Evolutionary conservation across 306 rosid genomes (phyloP).

Genomic region (Glycine latifolia): DNA sequence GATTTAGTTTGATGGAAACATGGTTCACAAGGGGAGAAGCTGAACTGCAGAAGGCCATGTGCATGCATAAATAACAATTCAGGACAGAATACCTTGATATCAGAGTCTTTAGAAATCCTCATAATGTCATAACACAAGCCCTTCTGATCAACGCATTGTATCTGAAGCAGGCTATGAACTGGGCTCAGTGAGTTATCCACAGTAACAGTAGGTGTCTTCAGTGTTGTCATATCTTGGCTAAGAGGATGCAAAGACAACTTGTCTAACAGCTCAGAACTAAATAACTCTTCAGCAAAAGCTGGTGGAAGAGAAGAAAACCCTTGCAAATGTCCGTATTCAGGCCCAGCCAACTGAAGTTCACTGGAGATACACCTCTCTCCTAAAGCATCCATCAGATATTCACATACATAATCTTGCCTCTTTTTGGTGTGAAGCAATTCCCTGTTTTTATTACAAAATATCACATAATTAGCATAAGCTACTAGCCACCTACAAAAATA

Average conservation of each 20-base stretch:
- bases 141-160: slow-evolving; percentile 78
- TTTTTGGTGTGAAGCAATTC: slow-evolving; percentile 69
- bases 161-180: slow-evolving; percentile 82
- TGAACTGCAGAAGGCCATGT: slow-evolving; percentile 24
- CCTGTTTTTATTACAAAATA: slow-evolving; percentile 54
- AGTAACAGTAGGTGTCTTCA: slow-evolving; percentile 59
- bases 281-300: slow-evolving; percentile 71
- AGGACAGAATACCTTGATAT: slow-evolving; percentile 67
- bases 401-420: slow-evolving; percentile 70
- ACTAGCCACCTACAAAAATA: background rate
- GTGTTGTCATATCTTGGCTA: slow-evolving; percentile 52
- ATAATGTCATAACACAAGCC: slow-evolving; percentile 81
- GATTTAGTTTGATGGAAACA: slow-evolving; percentile 5
- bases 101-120: slow-evolving; percentile 86
- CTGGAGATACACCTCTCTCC: slow-evolving; percentile 74
- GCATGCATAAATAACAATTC: slow-evolving; percentile 8
- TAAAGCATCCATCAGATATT: slow-evolving; percentile 67
- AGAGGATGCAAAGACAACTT: slow-evolving; percentile 56
- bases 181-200: slow-evolving; percentile 83
- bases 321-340: slow-evolving; percentile 76
- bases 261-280: slow-evolving; percentile 63
- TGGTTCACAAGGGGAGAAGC: background rate
- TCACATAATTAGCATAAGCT: slow-evolving; percentile 26
- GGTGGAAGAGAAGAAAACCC: slow-evolving; percentile 79
- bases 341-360: slow-evolving; percentile 91